phyloP scores from a whole-genome alignment of 305 asterid genomes.

The Fraxinus latifolia region DNA sequence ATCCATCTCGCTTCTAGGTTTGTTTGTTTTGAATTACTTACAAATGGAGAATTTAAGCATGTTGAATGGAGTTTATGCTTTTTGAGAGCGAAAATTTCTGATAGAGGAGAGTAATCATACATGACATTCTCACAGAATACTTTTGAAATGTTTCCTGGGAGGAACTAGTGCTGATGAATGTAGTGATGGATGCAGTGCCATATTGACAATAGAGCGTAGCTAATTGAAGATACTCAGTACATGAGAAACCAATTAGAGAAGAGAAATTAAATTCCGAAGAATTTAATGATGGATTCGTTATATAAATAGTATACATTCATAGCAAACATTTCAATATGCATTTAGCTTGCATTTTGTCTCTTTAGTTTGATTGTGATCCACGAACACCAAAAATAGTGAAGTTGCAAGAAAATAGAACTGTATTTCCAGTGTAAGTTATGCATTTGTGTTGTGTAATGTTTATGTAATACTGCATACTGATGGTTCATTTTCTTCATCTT shows the following conservation, averaged over 20 bases:
- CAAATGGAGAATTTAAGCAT: too few species aligned
- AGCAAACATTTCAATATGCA: not conserved
- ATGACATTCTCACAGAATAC: not conserved
- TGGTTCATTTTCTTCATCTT: slow-evolving; percentile 7
- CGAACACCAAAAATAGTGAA: not conserved
- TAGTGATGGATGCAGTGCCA: not conserved
- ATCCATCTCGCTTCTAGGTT: not conserved
- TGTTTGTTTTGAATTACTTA: not conserved
- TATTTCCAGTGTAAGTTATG: not conserved
- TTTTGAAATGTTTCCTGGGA: not conserved
- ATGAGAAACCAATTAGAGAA: not conserved
- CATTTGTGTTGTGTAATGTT: not conserved
- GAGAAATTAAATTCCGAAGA: not conserved
- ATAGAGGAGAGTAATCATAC: not conserved
- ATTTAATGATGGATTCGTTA: not conserved
- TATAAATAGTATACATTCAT: too few species aligned
- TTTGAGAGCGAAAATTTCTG: too few species aligned
- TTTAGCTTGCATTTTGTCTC: not conserved
- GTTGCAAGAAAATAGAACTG: not conserved
- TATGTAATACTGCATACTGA: not conserved
- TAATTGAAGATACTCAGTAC: not conserved
- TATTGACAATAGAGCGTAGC: not conserved
- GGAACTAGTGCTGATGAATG: not conserved
- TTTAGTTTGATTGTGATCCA: not conserved
- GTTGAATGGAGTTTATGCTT: not conserved